Evolutionary conservation across 1,284 basidiomycete genomes (phyloP).

Genomic region (Cystobasidiaceae sp.): DNA sequence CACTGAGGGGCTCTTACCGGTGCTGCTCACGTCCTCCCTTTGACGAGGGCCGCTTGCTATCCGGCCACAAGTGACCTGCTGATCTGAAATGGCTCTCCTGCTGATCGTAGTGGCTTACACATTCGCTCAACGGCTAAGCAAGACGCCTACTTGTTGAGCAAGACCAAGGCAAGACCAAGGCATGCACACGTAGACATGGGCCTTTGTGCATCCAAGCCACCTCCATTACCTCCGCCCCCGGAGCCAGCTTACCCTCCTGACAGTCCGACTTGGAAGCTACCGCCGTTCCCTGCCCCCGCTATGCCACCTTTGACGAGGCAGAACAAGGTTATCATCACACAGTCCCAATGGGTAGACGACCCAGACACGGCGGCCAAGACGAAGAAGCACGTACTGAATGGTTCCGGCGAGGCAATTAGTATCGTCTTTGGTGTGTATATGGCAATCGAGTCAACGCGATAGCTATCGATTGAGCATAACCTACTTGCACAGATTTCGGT

Average conservation of each 20-base stretch:
- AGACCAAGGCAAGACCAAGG: too few species aligned
- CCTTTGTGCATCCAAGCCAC: not conserved
- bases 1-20: too few species aligned
- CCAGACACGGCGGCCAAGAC: conserved; percentile 7
- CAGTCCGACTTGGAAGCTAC: conserved; percentile 21
- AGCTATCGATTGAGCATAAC: not conserved
- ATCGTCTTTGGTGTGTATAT: conserved; percentile 22
- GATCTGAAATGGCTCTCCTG: too few species aligned
- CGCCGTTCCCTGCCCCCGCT: conserved; percentile 22
- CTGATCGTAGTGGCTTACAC: too few species aligned
- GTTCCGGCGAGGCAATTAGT: conserved; percentile 22
- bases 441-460: not conserved
- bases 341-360: conserved; percentile 9
- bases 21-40: too few species aligned
- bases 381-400: conserved; percentile 22
- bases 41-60: too few species aligned
- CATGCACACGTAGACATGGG: not conserved
- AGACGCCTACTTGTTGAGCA: too few species aligned
- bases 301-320: conserved; percentile 22
- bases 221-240: not conserved
- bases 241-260: conserved; percentile 18
- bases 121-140: too few species aligned
- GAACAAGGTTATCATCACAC: conserved; percentile 24
- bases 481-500: not conserved
- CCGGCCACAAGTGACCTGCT: too few species aligned